Evolutionary conservation across 1,284 basidiomycete genomes (phyloP), one percentile per base, ranked within the genome.

Genomic region (Pascua guehoae): DNA sequence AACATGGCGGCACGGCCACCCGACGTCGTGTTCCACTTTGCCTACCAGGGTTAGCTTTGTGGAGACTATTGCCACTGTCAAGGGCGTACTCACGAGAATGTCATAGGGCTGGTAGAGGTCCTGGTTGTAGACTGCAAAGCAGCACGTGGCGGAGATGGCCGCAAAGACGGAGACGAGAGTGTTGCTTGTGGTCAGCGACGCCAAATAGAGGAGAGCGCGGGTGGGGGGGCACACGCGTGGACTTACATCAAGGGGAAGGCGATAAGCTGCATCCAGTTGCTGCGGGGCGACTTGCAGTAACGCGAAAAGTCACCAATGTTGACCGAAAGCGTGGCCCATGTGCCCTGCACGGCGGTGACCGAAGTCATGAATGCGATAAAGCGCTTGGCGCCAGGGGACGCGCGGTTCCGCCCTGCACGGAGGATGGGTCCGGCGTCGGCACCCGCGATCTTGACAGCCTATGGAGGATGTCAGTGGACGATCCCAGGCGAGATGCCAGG

Each of bases 1-100:
- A 91, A 91, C 15, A 86, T 84, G 0, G 85, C 88, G 0, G 88
- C 85, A 18, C 65, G 59, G 12, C 58, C 58, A 18, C 51, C 58
- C 5, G 53, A 51, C 4, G 58, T 56, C 8, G 58, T 60, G 41
- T 50, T 45, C 58, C 58, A 60, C 44, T 60, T 60, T 42, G 54
- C 55, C 24, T 32, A 32, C 24, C 24, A 32, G 3, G 24, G 24
- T 32, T 7, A 32, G 24, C 24, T 32, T 4, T 3, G 24, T 3
- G 4, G 24, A 32, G 24, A 32, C 24, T 32, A 32, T 32, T 32
- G 24, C 7, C 24, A 32, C 7, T 32, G 24, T 32, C 24, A 7
- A 32, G 24, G 24, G 24, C 24, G 24, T 48, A 32, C 24, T 32
- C 24, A 32, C 24, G n/a, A 67, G 60, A 46, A 70, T 58, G 50